Evolutionary conservation across 257 asterid species (phyloP).

Genomic region (Lantana camara): DNA sequence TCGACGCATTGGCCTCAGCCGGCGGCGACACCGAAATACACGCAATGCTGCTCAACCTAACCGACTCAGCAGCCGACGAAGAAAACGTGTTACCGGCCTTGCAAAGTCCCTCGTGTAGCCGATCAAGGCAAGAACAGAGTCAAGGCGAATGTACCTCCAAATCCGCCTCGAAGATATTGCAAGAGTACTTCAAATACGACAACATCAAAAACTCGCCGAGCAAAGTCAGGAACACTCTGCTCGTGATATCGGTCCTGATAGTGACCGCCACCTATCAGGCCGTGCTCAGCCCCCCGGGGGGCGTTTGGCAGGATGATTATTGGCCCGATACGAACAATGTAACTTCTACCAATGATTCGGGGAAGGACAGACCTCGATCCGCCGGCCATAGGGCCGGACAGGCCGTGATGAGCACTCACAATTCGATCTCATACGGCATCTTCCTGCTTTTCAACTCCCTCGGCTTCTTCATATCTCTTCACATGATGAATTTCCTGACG

Average conservation of each 20-base stretch:
- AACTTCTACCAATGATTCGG: not conserved
- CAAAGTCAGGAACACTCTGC: conserved; percentile 41
- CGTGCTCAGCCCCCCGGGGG: conserved; percentile 62
- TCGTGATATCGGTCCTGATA: conserved; percentile 45
- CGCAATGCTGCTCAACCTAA: conserved; percentile 34
- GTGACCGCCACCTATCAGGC: conserved; percentile 56
- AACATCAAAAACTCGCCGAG: conserved; percentile 36
- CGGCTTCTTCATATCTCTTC: conserved; percentile 51
- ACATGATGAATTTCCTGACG: conserved; percentile 43
- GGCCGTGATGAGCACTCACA: conserved; percentile 46
- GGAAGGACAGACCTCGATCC: not conserved
- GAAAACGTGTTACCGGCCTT: not conserved
- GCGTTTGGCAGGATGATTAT: conserved; percentile 56
- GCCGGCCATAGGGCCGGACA: conserved; percentile 42
- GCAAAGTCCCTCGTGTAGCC: not conserved
- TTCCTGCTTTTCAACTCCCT: conserved; percentile 50
- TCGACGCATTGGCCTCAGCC: conserved; percentile 37
- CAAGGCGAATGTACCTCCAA: not conserved
- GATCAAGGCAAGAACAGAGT: not conserved
- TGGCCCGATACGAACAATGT: not conserved
- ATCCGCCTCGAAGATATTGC: conserved; percentile 22
- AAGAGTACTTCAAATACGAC: conserved; percentile 40
- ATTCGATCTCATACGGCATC: conserved; percentile 19
- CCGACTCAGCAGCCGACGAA: conserved; percentile 20
- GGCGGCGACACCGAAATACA: conserved; percentile 50